Base-by-base conservation (phyloP, 208 protist species). In the Trypanosoma theileri region DNA sequence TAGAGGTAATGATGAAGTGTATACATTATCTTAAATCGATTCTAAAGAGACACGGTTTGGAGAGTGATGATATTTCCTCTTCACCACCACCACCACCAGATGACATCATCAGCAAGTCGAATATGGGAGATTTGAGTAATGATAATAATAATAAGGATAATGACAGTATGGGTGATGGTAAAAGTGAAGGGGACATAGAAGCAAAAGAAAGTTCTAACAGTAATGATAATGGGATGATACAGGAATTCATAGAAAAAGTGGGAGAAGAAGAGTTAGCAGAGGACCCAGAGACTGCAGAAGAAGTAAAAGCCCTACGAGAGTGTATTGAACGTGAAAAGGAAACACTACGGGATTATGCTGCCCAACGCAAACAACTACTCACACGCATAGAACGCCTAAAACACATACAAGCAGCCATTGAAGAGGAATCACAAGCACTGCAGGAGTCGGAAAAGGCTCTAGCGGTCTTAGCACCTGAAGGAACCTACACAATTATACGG, bases 401-500 rank as follows among this genome's bases (percentile, higher is more conserved):
- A 28, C 35, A 35, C 11, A 7, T 66, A 0, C 22, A 61, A 16
- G 26, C 21, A 8, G 57, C 69, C 11, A 62, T 60, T n/a, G 69
- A 68, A 13, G 53, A 61, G 17, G 60, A 74, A 40, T 74, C 60
- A 21, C 31, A 26, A 26, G 22, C 42, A n/a, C 21, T 74, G 54
- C 48, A 54, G 12, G 52, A 63, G n/a, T 74, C 69, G 31, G 69
- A 74, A 42, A 28, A 50, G 41, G 69, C 69, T 3, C 61, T 74
- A 42, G 69, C 45, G 0, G 54, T n/a, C 9, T 44, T 74, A 21
- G 51, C 54, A 17, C 55, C 54, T 13, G 26, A 35, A 35, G 69
- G 55, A 9, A 45, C 52, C 17, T 66, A 56, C 45, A 63, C 13
- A 4, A 31, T 74, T 44, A 6, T 59, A 24, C 51, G 26, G 12